phyloP scores from a whole-genome alignment of 192 early-diverging fungal species.

The Entomortierella chlamydospora region DNA sequence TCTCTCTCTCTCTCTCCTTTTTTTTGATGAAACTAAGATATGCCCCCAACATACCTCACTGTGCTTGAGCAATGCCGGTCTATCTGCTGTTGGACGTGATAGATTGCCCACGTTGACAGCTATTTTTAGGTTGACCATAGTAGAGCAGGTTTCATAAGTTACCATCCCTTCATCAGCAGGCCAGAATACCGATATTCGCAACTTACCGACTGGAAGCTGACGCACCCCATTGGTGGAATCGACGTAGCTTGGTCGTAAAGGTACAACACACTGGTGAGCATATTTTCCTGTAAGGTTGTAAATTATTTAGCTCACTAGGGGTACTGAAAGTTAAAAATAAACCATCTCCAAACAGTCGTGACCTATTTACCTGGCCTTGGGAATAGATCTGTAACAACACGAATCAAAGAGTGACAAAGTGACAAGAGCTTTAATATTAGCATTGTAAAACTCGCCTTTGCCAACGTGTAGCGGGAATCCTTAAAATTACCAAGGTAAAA shows the following conservation, averaged over 20 bases:
- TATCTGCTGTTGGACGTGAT: slow-evolving; percentile 62
- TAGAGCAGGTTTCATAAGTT: too few species aligned
- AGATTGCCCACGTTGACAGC: slow-evolving; percentile 51
- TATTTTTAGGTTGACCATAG: not conserved
- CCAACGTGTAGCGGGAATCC: too few species aligned
- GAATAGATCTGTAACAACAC: slow-evolving; percentile 71
- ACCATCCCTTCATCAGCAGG: too few species aligned
- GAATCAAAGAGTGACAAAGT: too few species aligned
- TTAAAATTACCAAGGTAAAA: slow-evolving; percentile 43
- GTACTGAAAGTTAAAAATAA: too few species aligned
- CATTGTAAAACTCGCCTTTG: too few species aligned
- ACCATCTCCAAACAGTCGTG: too few species aligned
- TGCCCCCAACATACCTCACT: slow-evolving; percentile 63
- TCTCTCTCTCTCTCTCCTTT: too few species aligned
- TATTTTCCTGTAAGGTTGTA: slow-evolving; percentile 60
- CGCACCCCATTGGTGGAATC: slow-evolving; percentile 57
- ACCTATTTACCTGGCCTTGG: slow-evolving; percentile 65
- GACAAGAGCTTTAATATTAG: too few species aligned
- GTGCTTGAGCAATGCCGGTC: slow-evolving; percentile 84
- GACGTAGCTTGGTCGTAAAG: slow-evolving; percentile 75
- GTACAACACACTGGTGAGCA: slow-evolving; percentile 85
- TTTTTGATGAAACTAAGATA: not conserved
- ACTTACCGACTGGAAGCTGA: slow-evolving; percentile 32
- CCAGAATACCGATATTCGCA: too few species aligned
- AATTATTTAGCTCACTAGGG: not conserved